Base-by-base conservation (phyloP, 2,329 filamentous ascomycete genomes). In the Penicillium concentricum region DNA sequence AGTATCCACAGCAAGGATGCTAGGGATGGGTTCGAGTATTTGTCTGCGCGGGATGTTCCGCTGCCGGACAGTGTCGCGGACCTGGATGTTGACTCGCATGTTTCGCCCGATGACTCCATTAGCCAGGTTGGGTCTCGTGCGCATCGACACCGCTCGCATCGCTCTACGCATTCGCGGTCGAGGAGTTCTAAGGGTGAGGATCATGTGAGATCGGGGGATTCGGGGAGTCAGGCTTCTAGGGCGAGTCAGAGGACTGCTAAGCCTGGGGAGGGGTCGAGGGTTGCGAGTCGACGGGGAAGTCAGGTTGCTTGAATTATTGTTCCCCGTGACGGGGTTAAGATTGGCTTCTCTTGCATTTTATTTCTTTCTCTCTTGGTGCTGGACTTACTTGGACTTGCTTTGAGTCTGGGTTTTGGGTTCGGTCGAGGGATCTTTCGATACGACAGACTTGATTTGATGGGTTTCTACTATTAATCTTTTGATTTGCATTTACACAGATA, bases 31-130 rank as follows among this genome's bases (percentile, higher is more conserved):
- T 44, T 44, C 13, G 64, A 65, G 5, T 56, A 60, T 18, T 30
- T 63, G 42, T 64, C 64, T 5, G 66, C 69, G 1, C 62, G 67
- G 24, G 46, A 72, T 26, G 57, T 73, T 13, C 69, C 71, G 6
- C 63, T 74, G 4, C 72, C 72, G 0, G 68, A 71, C 26, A 74
- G 69, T 51, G 65, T 71, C 18, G 54, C 65, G 8, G 72, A 70
- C 9, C 61, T 71, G 13, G 72, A 75, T 34, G 69, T 73, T 12
- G 70, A 77, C 49, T 75, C 75, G 15, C 86, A 92, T 18, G 79
- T 99, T 63, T 89, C 87, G 0, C 87, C 91, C 9, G 83, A 89
- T 54, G 92, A 97, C 73, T 95, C 91, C 0, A 84, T 92, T 58
- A 86, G 87, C 62, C 89, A 91, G 46, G 81, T 92, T 26, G 72